phyloP scores from a whole-genome alignment of 352 stramenopile genomes.

The Pythium apleroticum region DNA sequence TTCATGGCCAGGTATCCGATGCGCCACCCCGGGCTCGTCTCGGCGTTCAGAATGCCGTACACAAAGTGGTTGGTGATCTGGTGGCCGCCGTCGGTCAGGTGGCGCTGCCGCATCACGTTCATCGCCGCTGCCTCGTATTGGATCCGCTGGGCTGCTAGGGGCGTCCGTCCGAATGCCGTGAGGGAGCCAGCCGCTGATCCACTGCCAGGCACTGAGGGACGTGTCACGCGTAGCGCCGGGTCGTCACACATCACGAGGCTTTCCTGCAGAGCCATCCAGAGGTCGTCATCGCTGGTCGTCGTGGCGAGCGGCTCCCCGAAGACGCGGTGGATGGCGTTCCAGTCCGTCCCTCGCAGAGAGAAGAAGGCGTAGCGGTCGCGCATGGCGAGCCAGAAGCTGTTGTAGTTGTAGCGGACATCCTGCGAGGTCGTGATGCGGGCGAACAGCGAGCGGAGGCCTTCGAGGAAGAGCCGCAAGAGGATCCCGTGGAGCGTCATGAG shows the following conservation, averaged over 20 bases:
- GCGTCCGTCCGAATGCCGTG: conserved; percentile 35
- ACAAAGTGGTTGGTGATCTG: conserved; percentile 68
- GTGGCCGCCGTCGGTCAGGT: conserved; percentile 54
- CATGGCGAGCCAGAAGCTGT: conserved; percentile 69
- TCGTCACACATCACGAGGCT: conserved; percentile 74
- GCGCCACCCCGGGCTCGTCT: conserved; percentile 71
- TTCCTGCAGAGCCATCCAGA: conserved; percentile 78
- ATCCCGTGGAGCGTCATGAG: conserved; percentile 77
- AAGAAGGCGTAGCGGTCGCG: conserved; percentile 71
- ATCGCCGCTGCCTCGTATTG: conserved; percentile 41
- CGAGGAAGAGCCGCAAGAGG: conserved; percentile 63
- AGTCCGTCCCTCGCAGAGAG: conserved; percentile 49
- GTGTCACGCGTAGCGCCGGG: conserved; percentile 52
- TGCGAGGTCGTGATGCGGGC: conserved; percentile 63
- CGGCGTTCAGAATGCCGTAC: conserved; percentile 67
- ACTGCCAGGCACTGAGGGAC: conserved; percentile 5
- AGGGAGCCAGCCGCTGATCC: background rate
- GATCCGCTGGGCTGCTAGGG: conserved; percentile 28
- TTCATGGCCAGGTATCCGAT: conserved; percentile 76
- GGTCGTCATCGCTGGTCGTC: conserved; percentile 70
- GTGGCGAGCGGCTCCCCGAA: conserved; percentile 65
- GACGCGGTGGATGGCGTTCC: conserved; percentile 66
- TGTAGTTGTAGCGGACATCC: conserved; percentile 71
- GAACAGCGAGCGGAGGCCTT: conserved; percentile 64
- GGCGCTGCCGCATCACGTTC: conserved; percentile 46